Base-by-base conservation (phyloP, 2,329 filamentous ascomycete genomes). In the Colletotrichum viniferum region DNA sequence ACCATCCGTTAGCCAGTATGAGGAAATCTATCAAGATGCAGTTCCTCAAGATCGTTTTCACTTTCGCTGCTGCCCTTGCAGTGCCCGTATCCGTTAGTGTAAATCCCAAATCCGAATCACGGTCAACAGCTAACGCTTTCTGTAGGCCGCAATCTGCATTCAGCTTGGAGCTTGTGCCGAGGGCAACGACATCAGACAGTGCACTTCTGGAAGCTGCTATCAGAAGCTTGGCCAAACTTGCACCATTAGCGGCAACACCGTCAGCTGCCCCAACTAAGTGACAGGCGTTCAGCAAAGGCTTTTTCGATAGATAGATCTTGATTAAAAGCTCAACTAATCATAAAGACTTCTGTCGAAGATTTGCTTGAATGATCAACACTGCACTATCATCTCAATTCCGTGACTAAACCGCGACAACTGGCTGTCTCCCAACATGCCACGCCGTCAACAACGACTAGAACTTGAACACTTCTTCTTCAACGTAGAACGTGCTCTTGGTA, bases 181-280 rank as follows among this genome's bases (percentile, higher is more conserved):
- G 34, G 67, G 67, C 8, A 69, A 62, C 36, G 21, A 62, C 38
- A 52, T 69, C n/a, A 28, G 16, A 2, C 16, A 8, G 5, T 69
- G 67, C 32, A 69, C 36, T 0, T 26, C 56, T 7, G 56, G 67
- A 24, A 62, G 26, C 28, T 69, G 67, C 26, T 36, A 16, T 28
- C 55, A 69, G 36, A 69, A 52, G 55, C 26, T 69, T 4, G 67
- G 67, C 5, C 36, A 61, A 8, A 24, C 34, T 6, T 69, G 67
- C 67, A 61, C 56, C 7, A 62, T 69, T n/a, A 34, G 36, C 56
- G 55, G 67, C 55, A 62, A 24, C 34, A 32, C 12, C 5, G 56
- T 62, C 28, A 34, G 16, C 26, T 69, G 56, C 67, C 67, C 67
- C 4, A 34, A 52, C 5, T 62, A 43, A 48, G 28, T 6, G 1